phyloP scores from a whole-genome alignment of 106 monocot genomes.

The Allium fistulosum region DNA sequence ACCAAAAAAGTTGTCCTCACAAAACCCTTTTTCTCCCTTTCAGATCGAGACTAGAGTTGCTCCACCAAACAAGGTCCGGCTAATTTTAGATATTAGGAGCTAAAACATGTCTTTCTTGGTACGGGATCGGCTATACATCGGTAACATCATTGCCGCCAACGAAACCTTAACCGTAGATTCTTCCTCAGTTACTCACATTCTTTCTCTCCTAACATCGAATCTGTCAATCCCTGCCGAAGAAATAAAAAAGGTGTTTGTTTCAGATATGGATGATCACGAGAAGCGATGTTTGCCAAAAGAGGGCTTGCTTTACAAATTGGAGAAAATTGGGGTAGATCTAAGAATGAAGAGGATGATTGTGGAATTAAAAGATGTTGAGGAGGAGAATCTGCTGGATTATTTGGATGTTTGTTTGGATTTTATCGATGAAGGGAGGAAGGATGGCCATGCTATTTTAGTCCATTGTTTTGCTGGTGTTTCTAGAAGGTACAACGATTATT shows the following conservation, averaged over 20 bases:
- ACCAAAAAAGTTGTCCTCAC: no score
- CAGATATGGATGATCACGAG: conserved; percentile 19
- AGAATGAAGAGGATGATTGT: conserved; percentile 70
- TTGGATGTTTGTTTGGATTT: conserved; percentile 74
- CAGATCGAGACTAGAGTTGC: no score
- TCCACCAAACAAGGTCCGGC: no score
- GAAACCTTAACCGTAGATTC: conserved; percentile 35
- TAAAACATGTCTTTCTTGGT: conserved; percentile 55
- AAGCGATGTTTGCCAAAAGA: conserved; percentile 25
- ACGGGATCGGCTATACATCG: conserved; percentile 44
- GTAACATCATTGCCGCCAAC: conserved; percentile 66
- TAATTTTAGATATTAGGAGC: no score
- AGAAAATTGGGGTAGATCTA: conserved; percentile 51
- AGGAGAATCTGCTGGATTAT: conserved; percentile 70
- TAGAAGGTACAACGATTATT: conserved; percentile 42
- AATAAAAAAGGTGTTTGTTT: conserved; percentile 40
- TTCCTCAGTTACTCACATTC: conserved; percentile 45
- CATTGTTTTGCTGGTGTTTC: conserved; percentile 90
- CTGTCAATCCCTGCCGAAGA: conserved; percentile 49
- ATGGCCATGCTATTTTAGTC: conserved; percentile 48
- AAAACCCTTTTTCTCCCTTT: no score
- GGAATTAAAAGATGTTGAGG: conserved; percentile 69
- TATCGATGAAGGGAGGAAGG: conserved; percentile 56
- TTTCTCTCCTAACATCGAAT: conserved; percentile 66
- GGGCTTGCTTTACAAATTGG: conserved; percentile 43